Conservation (phyloP, 768 basidiomycete species). For the Hortiboletus flavorubellus region DNA sequence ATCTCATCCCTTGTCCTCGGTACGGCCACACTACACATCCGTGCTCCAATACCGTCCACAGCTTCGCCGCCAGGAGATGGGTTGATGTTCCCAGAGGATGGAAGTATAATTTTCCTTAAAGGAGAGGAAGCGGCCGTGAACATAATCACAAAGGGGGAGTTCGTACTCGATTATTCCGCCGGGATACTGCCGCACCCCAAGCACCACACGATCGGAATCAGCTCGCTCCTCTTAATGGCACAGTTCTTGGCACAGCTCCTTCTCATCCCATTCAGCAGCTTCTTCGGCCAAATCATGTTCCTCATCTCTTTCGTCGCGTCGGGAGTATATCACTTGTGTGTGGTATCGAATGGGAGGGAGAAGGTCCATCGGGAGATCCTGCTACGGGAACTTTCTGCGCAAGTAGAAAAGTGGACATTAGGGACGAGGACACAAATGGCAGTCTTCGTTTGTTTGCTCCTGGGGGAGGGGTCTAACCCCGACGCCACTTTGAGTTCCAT, state of each 20-base stretch:
- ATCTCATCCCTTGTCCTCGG: slow-evolving; percentile 28
- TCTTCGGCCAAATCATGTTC: slow-evolving; percentile 34
- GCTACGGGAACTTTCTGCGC: slow-evolving; percentile 1
- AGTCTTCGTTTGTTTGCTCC: slow-evolving; percentile 24
- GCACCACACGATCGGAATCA: slow-evolving; percentile 17
- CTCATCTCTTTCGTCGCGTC: slow-evolving; percentile 29
- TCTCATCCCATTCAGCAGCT: slow-evolving; percentile 25
- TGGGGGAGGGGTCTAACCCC: slow-evolving; percentile 13
- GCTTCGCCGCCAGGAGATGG: slow-evolving; percentile 32
- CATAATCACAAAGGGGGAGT: slow-evolving; percentile 31
- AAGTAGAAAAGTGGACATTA: slow-evolving; percentile 11
- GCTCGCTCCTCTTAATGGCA: slow-evolving; percentile 24
- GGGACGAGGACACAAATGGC: slow-evolving; percentile 30
- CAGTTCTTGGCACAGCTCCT: slow-evolving; percentile 34
- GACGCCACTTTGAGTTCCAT: slow-evolving; percentile 11
- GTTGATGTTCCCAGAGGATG: slow-evolving; percentile 19
- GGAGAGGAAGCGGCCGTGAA: slow-evolving; percentile 30
- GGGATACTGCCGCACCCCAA: slow-evolving; percentile 3
- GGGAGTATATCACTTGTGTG: slow-evolving; percentile 31
- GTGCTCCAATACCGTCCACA: slow-evolving; percentile 21
- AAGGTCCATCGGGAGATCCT: slow-evolving; percentile 20
- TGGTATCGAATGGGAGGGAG: slow-evolving; percentile 32
- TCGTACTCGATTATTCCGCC: slow-evolving; percentile 25
- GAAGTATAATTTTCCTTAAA: slow-evolving; percentile 24
- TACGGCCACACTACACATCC: slow-evolving; percentile 23